Conservation (phyloP, 179 eudicot genomes). For the Spinacia oleracea region DNA sequence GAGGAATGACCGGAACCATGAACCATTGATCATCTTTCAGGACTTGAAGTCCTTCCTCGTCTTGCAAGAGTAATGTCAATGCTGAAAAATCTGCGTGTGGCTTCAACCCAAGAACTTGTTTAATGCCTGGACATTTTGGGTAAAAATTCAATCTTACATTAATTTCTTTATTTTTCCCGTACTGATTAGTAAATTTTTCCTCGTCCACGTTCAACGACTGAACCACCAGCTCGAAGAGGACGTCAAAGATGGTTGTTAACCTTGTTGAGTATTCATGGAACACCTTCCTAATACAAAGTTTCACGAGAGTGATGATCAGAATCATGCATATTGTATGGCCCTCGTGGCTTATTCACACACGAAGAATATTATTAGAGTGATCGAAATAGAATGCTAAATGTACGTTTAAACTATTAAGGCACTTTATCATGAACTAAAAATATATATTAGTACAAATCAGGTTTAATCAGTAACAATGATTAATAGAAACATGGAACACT, state of each 20-base stretch:
- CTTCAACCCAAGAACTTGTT: conserved; percentile 47
- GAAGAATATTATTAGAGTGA: too few species aligned
- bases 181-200: conserved; percentile 35
- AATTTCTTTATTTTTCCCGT: conserved; percentile 37
- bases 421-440: too few species aligned
- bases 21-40: conserved; percentile 61
- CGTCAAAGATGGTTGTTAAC: conserved; percentile 31
- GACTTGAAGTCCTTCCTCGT: conserved; percentile 66
- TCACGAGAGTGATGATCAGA: background rate
- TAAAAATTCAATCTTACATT: conserved; percentile 51
- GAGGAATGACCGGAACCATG: conserved; percentile 51
- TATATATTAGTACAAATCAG: too few species aligned
- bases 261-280: conserved; percentile 39
- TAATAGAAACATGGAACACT: too few species aligned
- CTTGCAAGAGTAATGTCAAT: conserved; percentile 57
- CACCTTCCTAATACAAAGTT: conserved; percentile 38
- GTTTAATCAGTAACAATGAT: too few species aligned
- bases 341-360: too few species aligned
- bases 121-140: conserved; percentile 50
- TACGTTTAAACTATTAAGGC: too few species aligned
- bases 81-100: conserved; percentile 64
- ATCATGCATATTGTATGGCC: too few species aligned
- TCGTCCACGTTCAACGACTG: conserved; percentile 51
- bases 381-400: too few species aligned
- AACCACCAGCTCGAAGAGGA: conserved; percentile 48